Evolutionary conservation across 805 yeast genomes (phyloP).

Genomic region (Tanozyma kutaoensis): DNA sequence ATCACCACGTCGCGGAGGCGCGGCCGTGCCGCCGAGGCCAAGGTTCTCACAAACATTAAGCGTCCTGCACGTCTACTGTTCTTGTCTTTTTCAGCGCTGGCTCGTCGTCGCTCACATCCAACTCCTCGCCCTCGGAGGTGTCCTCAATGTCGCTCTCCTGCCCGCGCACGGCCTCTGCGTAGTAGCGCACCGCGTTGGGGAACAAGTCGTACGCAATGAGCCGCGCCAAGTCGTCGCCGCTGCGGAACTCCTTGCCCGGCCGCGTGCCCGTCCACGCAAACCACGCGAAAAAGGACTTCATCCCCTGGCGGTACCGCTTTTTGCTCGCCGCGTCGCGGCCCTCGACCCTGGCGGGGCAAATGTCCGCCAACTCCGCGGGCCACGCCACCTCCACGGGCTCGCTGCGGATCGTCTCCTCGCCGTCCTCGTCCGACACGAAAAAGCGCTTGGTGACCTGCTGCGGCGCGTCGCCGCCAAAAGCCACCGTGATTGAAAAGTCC

Average conservation of each 20-base stretch:
- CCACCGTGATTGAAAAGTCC: slow-evolving; percentile 48
- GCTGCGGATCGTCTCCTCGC: slow-evolving; percentile 43
- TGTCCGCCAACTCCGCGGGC: slow-evolving; percentile 50
- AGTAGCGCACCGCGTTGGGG: slow-evolving; percentile 77
- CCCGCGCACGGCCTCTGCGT: slow-evolving; percentile 56
- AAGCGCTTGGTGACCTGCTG: slow-evolving; percentile 55
- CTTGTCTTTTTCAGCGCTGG: too few relatives aligned
- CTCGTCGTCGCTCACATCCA: slow-evolving; percentile 43
- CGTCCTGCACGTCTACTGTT: too few relatives aligned
- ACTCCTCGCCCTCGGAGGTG: slow-evolving; percentile 35
- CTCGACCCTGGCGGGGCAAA: slow-evolving; percentile 39
- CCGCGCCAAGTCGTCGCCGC: slow-evolving; percentile 68
- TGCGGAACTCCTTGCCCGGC: slow-evolving; percentile 65
- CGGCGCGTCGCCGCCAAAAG: slow-evolving; percentile 31
- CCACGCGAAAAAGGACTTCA: slow-evolving; percentile 82
- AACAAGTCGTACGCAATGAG: slow-evolving; percentile 66
- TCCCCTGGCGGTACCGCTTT: slow-evolving; percentile 50
- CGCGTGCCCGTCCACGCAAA: slow-evolving; percentile 74
- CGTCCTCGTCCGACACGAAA: slow-evolving; percentile 31
- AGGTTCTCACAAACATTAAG: too few relatives aligned
- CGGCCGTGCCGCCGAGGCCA: too few relatives aligned
- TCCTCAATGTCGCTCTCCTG: slow-evolving; percentile 41
- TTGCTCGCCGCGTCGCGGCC: slow-evolving; percentile 31
- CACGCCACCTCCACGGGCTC: slow-evolving; percentile 44
- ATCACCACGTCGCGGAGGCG: slow-evolving; percentile 96